These are phyloP conservation scores for Cytospora piceae DNA, from an alignment of 2,329 filamentous ascomycete species.

Conservation along the genomic window DNA sequence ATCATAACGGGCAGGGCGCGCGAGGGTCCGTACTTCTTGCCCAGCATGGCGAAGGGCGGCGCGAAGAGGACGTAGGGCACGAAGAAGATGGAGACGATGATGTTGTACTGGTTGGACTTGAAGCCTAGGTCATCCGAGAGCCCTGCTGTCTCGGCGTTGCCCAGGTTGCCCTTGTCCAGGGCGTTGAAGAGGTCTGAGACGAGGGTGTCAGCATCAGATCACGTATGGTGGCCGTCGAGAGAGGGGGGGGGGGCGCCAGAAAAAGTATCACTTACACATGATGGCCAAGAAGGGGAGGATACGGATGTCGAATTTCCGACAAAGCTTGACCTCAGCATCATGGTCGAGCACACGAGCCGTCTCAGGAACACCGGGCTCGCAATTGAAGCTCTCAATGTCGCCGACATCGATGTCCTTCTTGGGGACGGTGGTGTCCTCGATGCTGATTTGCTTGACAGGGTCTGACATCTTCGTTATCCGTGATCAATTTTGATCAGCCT, in stretches of 20 bases:
- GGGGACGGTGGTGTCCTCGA: slow-evolving; percentile 20
- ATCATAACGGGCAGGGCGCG: slow-evolving; percentile 66
- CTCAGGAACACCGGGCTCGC: slow-evolving; percentile 34
- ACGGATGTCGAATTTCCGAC: slow-evolving; percentile 50
- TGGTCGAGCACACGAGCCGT: slow-evolving; percentile 42
- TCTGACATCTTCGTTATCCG: slow-evolving; percentile 15
- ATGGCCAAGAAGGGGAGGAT: slow-evolving; percentile 48
- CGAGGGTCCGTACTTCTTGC: slow-evolving; percentile 69
- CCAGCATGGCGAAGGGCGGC: slow-evolving; percentile 66
- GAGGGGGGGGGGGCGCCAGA: background rate
- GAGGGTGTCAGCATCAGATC: background rate
- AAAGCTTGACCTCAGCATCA: slow-evolving; percentile 47
- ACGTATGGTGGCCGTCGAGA: background rate
- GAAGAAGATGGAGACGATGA: slow-evolving; percentile 72
- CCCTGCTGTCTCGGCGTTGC: slow-evolving; percentile 61
- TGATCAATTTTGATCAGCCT: background rate
- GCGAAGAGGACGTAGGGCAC: slow-evolving; percentile 74
- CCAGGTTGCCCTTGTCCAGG: slow-evolving; percentile 55
- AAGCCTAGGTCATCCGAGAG: slow-evolving; percentile 60
- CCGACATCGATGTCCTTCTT: slow-evolving; percentile 14
- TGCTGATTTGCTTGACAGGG: slow-evolving; percentile 17
- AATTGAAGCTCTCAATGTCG: slow-evolving; percentile 36
- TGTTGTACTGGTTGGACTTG: slow-evolving; percentile 67
- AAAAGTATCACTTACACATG: slow-evolving; percentile 42
- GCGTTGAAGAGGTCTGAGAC: slow-evolving; percentile 48